These are phyloP conservation scores for Trichoderma asperelloides DNA, from an alignment of 495 filamentous ascomycete genomes.

Conservation along the genomic window DNA sequence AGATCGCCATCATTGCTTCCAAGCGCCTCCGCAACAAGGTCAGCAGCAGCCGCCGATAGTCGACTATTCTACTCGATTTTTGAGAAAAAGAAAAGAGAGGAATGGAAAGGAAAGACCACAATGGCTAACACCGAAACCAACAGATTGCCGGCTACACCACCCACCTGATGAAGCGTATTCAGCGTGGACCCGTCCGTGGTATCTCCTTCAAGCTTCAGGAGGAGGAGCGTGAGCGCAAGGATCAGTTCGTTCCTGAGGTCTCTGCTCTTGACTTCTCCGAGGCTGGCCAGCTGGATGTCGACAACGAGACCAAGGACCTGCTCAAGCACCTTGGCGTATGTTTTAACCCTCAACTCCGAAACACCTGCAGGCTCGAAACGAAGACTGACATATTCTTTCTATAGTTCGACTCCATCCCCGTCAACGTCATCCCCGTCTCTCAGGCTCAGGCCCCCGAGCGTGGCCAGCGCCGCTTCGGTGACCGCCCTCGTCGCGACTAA, in stretches of 20 bases:
- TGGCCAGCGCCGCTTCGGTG: slow-evolving; percentile 46
- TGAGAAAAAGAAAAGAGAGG: background rate
- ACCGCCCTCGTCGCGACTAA: slow-evolving; percentile 38
- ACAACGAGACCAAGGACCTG: slow-evolving; percentile 94
- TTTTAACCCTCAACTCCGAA: slow-evolving; percentile 19
- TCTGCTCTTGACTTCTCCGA: slow-evolving; percentile 97
- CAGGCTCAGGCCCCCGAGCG: slow-evolving; percentile 82
- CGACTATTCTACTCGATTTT: background rate
- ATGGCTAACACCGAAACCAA: slow-evolving; percentile 9
- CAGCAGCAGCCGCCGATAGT: background rate
- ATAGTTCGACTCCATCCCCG: slow-evolving; percentile 93
- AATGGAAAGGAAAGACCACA: background rate
- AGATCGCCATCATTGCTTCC: slow-evolving; percentile 97
- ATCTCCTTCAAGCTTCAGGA: slow-evolving; percentile 99
- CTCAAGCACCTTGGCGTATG: slow-evolving; percentile 96
- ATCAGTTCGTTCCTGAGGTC: slow-evolving; percentile 98
- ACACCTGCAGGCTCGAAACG: background rate
- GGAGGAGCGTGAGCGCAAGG: slow-evolving; percentile 99
- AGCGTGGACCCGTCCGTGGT: slow-evolving; percentile 96
- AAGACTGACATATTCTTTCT: slow-evolving; percentile 17
- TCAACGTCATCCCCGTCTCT: slow-evolving; percentile 82
- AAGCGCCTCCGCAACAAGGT: slow-evolving; percentile 99
- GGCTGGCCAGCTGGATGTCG: slow-evolving; percentile 86
- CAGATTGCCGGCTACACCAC: slow-evolving; percentile 99
- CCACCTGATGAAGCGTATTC: slow-evolving; percentile 95